phyloP scores from a whole-genome alignment of 768 basidiomycete species.

The Roridomyces roridus region DNA sequence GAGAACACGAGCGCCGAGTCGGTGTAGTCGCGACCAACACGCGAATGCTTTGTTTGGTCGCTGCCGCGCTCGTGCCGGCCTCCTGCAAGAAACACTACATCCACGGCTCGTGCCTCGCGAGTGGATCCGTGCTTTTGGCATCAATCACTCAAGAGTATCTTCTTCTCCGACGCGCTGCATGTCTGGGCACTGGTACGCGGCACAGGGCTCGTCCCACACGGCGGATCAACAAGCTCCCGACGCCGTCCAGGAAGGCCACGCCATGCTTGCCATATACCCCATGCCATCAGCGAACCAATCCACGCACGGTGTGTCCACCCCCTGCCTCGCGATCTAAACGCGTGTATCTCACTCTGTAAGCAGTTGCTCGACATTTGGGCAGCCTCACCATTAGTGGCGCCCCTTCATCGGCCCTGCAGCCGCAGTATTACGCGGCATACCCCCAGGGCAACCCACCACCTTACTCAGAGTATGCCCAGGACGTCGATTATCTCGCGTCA shows the following conservation, averaged over 20 bases:
- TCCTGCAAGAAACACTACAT: too few species aligned
- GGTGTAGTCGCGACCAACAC: too few species aligned
- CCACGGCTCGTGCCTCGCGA: too few species aligned
- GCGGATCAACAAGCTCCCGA: conserved; percentile 36
- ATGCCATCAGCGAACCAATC: conserved; percentile 81
- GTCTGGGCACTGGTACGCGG: conserved; percentile 17
- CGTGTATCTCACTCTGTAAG: conserved; percentile 7
- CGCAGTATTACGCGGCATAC: conserved; percentile 52
- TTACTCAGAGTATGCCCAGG: conserved; percentile 73
- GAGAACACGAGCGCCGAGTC: too few species aligned
- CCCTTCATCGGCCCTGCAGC: conserved; percentile 69
- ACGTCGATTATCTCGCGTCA: conserved; percentile 61
- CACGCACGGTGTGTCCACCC: conserved; percentile 61
- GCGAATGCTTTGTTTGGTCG: too few species aligned
- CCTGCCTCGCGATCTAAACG: not conserved
- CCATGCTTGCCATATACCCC: conserved; percentile 71
- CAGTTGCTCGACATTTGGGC: conserved; percentile 72
- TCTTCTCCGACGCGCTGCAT: conserved; percentile 10
- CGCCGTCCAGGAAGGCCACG: conserved; percentile 71
- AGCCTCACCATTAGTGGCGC: conserved; percentile 63
- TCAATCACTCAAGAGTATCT: not conserved
- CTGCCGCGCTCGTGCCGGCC: too few species aligned
- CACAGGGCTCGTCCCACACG: conserved; percentile 12
- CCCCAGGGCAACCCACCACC: conserved; percentile 53
- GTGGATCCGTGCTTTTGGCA: too few species aligned